Evolutionary conservation across 768 basidiomycete genomes (phyloP).

Genomic region (Podaxis rugospora): DNA sequence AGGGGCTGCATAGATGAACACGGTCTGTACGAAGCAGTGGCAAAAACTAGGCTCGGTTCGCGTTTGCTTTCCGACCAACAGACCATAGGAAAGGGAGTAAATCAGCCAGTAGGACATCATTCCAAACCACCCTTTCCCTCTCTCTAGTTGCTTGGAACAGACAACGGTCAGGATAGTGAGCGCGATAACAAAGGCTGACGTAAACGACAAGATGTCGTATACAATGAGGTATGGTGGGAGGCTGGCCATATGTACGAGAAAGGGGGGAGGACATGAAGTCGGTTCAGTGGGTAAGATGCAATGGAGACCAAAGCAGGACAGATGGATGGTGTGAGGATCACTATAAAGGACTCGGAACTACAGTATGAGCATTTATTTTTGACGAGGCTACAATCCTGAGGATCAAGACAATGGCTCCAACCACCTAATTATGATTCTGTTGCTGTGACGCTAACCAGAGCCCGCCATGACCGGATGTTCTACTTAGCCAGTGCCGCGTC

Average conservation of each 20-base stretch:
- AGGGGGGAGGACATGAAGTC: neutral
- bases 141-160: neutral
- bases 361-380: neutral
- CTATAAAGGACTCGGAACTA: neutral
- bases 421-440: too few species aligned
- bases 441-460: too few species aligned
- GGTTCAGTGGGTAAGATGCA: neutral
- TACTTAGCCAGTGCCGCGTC: too few species aligned
- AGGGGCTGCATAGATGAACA: constrained; percentile 3
- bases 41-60: neutral
- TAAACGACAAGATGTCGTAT: constrained; percentile 4
- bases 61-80: constrained; percentile 6
- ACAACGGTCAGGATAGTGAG: neutral
- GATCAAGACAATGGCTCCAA: neutral
- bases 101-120: constrained; percentile 6
- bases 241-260: neutral
- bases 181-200: constrained; percentile 1
- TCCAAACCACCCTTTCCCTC: constrained; percentile 8
- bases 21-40: neutral
- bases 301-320: neutral
- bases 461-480: too few species aligned
- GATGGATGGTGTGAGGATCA: neutral
- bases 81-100: constrained; percentile 3
- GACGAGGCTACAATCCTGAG: neutral
- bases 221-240: constrained; percentile 1